Evolutionary conservation across 2,329 filamentous ascomycete genomes (phyloP), one percentile per base, ranked within the genome.

Genomic region (Aspergillus sp.): DNA sequence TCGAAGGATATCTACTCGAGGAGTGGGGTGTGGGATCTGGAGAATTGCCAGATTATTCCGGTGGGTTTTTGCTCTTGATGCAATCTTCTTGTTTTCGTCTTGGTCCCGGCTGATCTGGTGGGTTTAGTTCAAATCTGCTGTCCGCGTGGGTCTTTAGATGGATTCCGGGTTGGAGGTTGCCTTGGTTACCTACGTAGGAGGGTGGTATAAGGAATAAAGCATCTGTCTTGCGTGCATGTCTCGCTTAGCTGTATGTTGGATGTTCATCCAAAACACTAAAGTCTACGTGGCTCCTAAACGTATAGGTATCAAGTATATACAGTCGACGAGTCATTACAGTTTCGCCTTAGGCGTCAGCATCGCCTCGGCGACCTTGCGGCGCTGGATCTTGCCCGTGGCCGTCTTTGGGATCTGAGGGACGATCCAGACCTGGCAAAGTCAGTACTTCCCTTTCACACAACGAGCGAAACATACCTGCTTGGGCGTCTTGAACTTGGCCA

Each of bases 361-460:
- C 26, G 83, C 83, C 71, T 93, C 89, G 13, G 89, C 89, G n/a
- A 95, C 89, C 64, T 92, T 89, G 56, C 89, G 82, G 55, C 90
- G 79, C 74, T 95, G 90, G 53, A 95, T 88, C 79, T 95, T 95
- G 51, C 90, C 90, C 5, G 90, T 95, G n/a, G 90, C 89, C 3
- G 90, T 93, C 80, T 95, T 95, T 57, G 90, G 90, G 84, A 95
- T 95, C 59, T 86, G 76, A 52, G 90, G 82, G 33, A 89, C 89
- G 63, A 94, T 91, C 76, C 88, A 94, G 33, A 92, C 77, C 85
- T 88, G 48, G 16, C 14, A 51, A 24, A 56, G 51, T 45, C 32
- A 19, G 8, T 17, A 16, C 36, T 30, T 11, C 9, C 8, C 26
- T 30, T 30, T 11, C 10, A 3, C 26, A 30, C 26, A 30, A 4